Base-by-base conservation (phyloP, 305 asterid genomes). In the Solanum hybrid region DNA sequence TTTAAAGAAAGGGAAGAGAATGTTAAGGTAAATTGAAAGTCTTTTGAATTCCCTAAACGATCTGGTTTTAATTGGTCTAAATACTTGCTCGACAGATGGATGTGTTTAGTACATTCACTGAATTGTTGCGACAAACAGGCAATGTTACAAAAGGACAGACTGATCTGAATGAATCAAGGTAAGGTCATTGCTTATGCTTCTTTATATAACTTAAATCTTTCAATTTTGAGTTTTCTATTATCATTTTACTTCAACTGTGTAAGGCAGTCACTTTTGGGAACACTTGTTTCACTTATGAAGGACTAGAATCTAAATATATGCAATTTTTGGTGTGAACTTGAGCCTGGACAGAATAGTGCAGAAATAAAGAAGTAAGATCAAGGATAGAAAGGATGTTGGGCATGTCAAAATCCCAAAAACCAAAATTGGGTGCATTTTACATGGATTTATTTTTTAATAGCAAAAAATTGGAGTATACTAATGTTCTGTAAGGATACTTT, bases 1-100 rank as follows among this genome's bases (percentile, higher is more conserved):
- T 98, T 98, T 92, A 98, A 95, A 94, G 99, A 98, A 94, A 94
- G 99, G 93, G 99, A 98, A 92, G 99, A 98, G 91, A 98, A 98
- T 86, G 99, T 97, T 89, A 98, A 98, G 99, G 99, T 97, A 94
- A 61, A 93, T 75, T 16, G 67, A 33, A 28, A 35, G 36, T 29
- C 18, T 22, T 28, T 83, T 89, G 67, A 42, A 28, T 75, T 61
- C 86, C 46, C 22, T 74, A 86, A 35, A 57, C 77, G 35, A 81
- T 51, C 79, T 28, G 89, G 28, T 81, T 39, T 89, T 84, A 78
- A 74, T 91, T 89, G 67, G 57, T 91, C 92, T 87, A 74, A 88
- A 82, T 24, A 86, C 20, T 40, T 89, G 57, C 93, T 42, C 91
- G 93, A 95, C 98, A 98, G 99, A 98, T 98, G 99, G 99, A 98